Conservation (phyloP, 2,329 filamentous ascomycete species). For the Thielaviopsis ethacetica region DNA sequence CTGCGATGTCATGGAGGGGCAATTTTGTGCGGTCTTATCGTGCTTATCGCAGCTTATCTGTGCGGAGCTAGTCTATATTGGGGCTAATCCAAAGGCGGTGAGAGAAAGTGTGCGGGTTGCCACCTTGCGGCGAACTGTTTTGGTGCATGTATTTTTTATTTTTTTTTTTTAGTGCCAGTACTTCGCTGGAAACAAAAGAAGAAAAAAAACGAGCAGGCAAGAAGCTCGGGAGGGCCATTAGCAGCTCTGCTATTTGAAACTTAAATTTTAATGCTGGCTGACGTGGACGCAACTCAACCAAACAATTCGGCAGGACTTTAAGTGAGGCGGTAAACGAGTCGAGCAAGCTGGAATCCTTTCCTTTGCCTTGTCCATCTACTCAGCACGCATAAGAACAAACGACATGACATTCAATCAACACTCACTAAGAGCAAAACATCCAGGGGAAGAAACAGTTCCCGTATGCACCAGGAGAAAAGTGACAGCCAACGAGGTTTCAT, state of each 20-base stretch:
- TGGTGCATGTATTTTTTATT: neutral
- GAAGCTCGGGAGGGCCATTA: neutral
- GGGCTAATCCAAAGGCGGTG: neutral
- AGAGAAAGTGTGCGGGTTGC: neutral
- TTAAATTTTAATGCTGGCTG: neutral
- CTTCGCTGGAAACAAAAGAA: neutral
- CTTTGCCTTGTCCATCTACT: neutral
- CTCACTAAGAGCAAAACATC: neutral
- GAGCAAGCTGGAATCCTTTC: neutral
- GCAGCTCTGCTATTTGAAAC: neutral
- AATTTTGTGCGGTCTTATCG: neutral
- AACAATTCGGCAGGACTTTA: neutral
- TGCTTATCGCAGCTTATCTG: constrained; percentile 4
- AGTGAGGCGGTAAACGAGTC: neutral
- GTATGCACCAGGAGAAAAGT: neutral
- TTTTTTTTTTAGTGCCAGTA: too few relatives aligned
- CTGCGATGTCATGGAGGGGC: neutral
- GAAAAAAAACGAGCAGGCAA: neutral
- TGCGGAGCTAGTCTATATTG: neutral
- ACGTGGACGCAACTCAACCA: neutral
- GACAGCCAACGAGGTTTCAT: too few relatives aligned
- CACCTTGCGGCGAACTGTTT: neutral
- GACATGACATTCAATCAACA: too few relatives aligned
- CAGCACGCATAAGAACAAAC: too few relatives aligned
- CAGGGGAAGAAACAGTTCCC: neutral